A percentile compares a stretch with the other conserved stretches of the same genome.
Evolutionary conservation across 2,329 filamentous ascomycete genomes (phyloP).

Genomic region (Trichoderma afroharzianum): DNA sequence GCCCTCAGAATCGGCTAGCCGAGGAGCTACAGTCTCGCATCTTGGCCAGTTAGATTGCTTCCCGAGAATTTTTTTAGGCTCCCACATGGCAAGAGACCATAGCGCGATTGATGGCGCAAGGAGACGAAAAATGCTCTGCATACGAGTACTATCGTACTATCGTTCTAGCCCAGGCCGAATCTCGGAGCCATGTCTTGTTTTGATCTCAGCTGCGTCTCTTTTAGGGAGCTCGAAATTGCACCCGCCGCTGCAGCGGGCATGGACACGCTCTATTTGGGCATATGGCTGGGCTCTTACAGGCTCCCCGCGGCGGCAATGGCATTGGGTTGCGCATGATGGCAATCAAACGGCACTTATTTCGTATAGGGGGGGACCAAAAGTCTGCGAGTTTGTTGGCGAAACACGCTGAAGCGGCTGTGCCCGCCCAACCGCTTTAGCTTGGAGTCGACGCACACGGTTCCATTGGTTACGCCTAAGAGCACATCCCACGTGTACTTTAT

Average conservation of each 20-base stretch:
- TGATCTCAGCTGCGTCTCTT: not conserved
- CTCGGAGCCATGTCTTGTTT: not conserved
- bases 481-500: conserved; percentile 13
- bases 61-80: conserved; percentile 11
- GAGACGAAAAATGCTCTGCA: not conserved
- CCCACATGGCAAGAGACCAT: conserved; percentile 14
- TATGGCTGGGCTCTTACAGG: not conserved
- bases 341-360: not conserved
- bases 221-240: not conserved
- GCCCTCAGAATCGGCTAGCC: not conserved
- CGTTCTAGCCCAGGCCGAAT: not conserved
- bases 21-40: conserved; percentile 13
- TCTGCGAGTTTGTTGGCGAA: not conserved
- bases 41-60: conserved; percentile 10
- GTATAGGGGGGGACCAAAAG: not conserved
- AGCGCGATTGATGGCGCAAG: conserved; percentile 7
- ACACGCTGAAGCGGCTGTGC: conserved; percentile 4
- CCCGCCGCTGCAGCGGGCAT: not conserved
- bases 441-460: not conserved
- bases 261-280: not conserved
- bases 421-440: conserved; percentile 1
- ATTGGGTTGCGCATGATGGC: not conserved
- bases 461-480: conserved; percentile 8
- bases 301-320: not conserved
- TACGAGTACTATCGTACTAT: too few relatives aligned